phyloP scores from a whole-genome alignment of 148 eudicot genomes.

The Suaeda aralocaspica region DNA sequence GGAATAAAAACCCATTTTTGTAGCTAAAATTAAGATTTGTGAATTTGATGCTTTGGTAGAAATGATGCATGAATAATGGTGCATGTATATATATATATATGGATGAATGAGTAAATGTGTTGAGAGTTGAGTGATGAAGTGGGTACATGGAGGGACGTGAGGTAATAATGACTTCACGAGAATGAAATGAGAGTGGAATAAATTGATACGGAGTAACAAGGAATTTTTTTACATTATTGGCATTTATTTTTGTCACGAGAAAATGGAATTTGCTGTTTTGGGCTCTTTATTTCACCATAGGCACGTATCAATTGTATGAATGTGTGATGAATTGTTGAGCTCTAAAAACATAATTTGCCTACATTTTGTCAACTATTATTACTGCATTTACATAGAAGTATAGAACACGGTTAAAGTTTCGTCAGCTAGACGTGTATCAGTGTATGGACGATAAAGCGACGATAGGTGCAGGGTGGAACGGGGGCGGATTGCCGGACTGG shows the following conservation, averaged over 20 bases:
- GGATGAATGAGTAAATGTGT: slow-evolving; percentile 9
- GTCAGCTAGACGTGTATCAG: too few relatives aligned
- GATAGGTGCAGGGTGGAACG: too few relatives aligned
- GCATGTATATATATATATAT: slow-evolving; percentile 12
- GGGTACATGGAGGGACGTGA: slow-evolving; percentile 26
- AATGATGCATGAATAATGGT: neutral
- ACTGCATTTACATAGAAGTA: too few relatives aligned
- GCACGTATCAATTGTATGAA: too few relatives aligned
- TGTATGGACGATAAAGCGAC: too few relatives aligned
- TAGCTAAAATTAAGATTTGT: slow-evolving; percentile 2
- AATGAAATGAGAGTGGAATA: slow-evolving; percentile 37
- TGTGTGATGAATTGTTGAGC: too few relatives aligned
- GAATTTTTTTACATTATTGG: slow-evolving; percentile 14
- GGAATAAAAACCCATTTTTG: slow-evolving; percentile 25
- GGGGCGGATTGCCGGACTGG: too few relatives aligned
- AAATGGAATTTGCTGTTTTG: neutral
- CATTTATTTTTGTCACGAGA: slow-evolving; percentile 65
- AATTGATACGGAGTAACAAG: slow-evolving; percentile 26
- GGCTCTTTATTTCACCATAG: neutral
- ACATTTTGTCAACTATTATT: too few relatives aligned
- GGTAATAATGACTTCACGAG: slow-evolving; percentile 57
- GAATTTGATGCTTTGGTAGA: neutral
- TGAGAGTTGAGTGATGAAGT: slow-evolving; percentile 14
- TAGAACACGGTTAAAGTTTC: too few relatives aligned
- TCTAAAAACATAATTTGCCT: too few relatives aligned